These are phyloP conservation scores for Trypanosoma conorhini DNA, from an alignment of 208 protist genomes.

Conservation along the genomic window DNA sequence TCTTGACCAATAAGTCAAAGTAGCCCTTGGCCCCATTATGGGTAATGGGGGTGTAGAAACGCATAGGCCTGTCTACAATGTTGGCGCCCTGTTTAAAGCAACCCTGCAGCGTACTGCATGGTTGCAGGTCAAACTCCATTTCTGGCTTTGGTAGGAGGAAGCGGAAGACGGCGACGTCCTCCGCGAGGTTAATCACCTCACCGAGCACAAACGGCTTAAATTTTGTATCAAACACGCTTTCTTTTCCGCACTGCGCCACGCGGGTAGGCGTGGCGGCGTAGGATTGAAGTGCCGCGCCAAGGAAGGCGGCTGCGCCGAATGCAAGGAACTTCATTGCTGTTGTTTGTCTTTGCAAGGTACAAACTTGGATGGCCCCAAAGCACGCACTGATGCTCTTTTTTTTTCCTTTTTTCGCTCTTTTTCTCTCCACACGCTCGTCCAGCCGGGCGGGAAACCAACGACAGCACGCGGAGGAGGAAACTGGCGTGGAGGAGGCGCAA, in stretches of 20 bases:
- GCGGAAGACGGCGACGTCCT: slow-evolving; percentile 88
- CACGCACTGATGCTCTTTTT: neutral
- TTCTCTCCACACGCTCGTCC: neutral
- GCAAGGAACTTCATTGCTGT: slow-evolving; percentile 44
- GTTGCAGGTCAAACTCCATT: slow-evolving; percentile 68
- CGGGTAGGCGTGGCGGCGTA: slow-evolving; percentile 38
- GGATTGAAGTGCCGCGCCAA: slow-evolving; percentile 71
- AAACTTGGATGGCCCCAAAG: neutral
- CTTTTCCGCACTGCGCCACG: slow-evolving; percentile 46
- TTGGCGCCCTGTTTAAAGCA: slow-evolving; percentile 82
- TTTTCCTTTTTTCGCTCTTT: neutral
- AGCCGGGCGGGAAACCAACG: neutral
- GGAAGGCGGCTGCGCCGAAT: slow-evolving; percentile 41
- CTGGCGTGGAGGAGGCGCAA: neutral
- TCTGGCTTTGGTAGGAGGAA: slow-evolving; percentile 75
- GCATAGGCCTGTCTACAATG: slow-evolving; percentile 82
- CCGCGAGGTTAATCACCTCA: slow-evolving; percentile 83
- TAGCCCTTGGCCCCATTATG: slow-evolving; percentile 85
- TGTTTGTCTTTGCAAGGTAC: neutral
- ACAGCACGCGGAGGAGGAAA: neutral
- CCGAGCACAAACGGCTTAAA: slow-evolving; percentile 83
- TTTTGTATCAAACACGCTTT: slow-evolving; percentile 55
- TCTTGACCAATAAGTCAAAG: slow-evolving; percentile 90
- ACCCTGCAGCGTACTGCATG: slow-evolving; percentile 83
- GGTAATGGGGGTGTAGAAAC: slow-evolving; percentile 92